phyloP scores from a whole-genome alignment of 2,329 filamentous ascomycete species.

The Exserohilum turcica region DNA sequence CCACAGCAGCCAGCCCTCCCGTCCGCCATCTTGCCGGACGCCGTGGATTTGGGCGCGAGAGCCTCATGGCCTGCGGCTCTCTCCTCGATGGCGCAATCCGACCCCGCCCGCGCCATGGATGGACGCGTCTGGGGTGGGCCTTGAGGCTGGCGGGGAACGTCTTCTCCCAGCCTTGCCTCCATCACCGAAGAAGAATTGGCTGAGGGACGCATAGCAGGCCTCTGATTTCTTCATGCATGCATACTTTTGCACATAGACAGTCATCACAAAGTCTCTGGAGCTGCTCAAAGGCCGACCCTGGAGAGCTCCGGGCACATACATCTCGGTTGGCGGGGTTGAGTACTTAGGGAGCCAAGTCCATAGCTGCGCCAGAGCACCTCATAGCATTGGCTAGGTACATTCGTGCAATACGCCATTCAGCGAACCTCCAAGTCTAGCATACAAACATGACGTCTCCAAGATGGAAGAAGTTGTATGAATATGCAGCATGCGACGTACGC shows the following conservation, averaged over 20 bases:
- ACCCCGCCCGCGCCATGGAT: background rate
- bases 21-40: background rate
- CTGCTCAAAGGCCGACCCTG: background rate
- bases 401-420: background rate
- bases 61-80: background rate
- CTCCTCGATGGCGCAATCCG: background rate
- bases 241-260: background rate
- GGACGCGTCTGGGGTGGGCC: background rate
- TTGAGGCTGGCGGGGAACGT: background rate
- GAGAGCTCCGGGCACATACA: background rate
- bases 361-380: background rate
- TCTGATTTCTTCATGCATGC: background rate
- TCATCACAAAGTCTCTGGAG: background rate
- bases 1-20: background rate
- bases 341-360: conserved; percentile 1
- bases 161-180: background rate
- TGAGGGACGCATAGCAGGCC: background rate
- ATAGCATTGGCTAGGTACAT: background rate
- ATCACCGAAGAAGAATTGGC: background rate
- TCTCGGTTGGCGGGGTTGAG: conserved; percentile 17
- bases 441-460: conserved; percentile 30
- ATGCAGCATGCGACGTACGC: conserved; percentile 44
- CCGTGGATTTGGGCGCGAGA: background rate
- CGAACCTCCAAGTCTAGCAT: background rate
- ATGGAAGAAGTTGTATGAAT: conserved; percentile 41